Conservation (phyloP, 495 filamentous ascomycete genomes). For the Aspergillus ellipticus region DNA sequence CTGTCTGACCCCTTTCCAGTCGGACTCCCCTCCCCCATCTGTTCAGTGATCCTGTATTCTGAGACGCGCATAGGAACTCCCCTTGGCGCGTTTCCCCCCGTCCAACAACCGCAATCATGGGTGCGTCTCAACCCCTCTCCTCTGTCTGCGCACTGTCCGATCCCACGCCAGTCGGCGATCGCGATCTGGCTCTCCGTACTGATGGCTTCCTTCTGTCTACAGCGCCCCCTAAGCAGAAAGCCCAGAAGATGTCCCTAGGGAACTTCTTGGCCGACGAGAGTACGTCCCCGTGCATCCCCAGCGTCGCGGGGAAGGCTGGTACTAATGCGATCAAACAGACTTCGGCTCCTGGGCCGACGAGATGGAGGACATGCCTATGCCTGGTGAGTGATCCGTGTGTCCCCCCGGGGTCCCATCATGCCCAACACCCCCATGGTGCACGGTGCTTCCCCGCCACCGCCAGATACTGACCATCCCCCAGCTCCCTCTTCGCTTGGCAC, state of each 20-base stretch:
- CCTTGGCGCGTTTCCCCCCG: constrained; percentile 44
- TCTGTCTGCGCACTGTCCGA: constrained; percentile 10
- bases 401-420: no score
- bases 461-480: constrained; percentile 23
- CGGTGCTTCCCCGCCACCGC: constrained; percentile 1
- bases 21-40: constrained; percentile 22
- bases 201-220: constrained; percentile 19
- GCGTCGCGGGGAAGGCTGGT: constrained; percentile 18
- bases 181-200: constrained; percentile 10
- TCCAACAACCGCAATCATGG: constrained; percentile 74
- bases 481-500: constrained; percentile 35
- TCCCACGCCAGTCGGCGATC: neutral
- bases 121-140: constrained; percentile 51
- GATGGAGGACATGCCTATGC: constrained; percentile 79
- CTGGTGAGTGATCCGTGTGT: constrained; percentile 62
- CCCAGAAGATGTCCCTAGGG: constrained; percentile 91
- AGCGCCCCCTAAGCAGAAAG: constrained; percentile 84
- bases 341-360: constrained; percentile 98
- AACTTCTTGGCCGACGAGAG: constrained; percentile 85
- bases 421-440: no score
- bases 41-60: constrained; percentile 20
- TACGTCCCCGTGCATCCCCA: constrained; percentile 42
- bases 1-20: constrained; percentile 10
- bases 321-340: constrained; percentile 52
- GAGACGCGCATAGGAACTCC: constrained; percentile 43